phyloP scores from a whole-genome alignment of 306 rosid species.

The Begonia peltatifolia region DNA sequence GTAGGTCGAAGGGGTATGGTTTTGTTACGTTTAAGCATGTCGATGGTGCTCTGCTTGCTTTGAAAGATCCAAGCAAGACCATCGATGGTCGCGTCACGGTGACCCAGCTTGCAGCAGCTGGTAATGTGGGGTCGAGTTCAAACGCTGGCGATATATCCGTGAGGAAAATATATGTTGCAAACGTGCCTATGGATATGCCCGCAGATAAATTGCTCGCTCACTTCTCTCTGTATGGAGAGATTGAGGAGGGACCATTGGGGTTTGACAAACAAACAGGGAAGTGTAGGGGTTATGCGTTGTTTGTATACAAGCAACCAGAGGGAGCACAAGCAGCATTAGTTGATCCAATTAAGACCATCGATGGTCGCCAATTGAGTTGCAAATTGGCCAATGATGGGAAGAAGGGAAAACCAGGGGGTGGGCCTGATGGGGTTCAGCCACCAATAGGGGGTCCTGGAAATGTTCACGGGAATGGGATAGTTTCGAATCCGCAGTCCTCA shows the following conservation, averaged over 20 bases:
- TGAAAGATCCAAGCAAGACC: slow-evolving; percentile 90
- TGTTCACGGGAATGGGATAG: slow-evolving; percentile 25
- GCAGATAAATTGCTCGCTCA: slow-evolving; percentile 68
- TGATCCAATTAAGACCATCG: slow-evolving; percentile 75
- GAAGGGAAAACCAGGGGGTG: slow-evolving; percentile 40
- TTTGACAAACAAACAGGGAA: slow-evolving; percentile 90
- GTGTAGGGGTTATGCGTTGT: slow-evolving; percentile 75
- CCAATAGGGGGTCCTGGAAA: slow-evolving; percentile 32
- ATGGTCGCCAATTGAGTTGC: slow-evolving; percentile 70
- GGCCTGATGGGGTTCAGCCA: slow-evolving; percentile 34
- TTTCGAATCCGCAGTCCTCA: slow-evolving; percentile 20
- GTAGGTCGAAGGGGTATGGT: slow-evolving; percentile 79
- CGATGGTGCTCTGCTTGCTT: slow-evolving; percentile 72
- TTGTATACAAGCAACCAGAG: slow-evolving; percentile 69
- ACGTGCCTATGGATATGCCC: slow-evolving; percentile 78
- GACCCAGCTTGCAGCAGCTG: slow-evolving; percentile 88
- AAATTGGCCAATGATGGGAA: slow-evolving; percentile 79
- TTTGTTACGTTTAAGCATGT: slow-evolving; percentile 82
- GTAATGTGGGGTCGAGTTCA: slow-evolving; percentile 26
- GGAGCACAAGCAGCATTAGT: slow-evolving; percentile 78
- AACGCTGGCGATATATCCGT: slow-evolving; percentile 29
- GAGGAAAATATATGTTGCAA: slow-evolving; percentile 80
- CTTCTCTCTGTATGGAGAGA: slow-evolving; percentile 64
- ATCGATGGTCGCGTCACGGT: slow-evolving; percentile 94
- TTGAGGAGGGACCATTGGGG: slow-evolving; percentile 94